These are phyloP conservation scores for Anisodus acutangulus DNA, from an alignment of 257 asterid species.

Conservation along the genomic window DNA sequence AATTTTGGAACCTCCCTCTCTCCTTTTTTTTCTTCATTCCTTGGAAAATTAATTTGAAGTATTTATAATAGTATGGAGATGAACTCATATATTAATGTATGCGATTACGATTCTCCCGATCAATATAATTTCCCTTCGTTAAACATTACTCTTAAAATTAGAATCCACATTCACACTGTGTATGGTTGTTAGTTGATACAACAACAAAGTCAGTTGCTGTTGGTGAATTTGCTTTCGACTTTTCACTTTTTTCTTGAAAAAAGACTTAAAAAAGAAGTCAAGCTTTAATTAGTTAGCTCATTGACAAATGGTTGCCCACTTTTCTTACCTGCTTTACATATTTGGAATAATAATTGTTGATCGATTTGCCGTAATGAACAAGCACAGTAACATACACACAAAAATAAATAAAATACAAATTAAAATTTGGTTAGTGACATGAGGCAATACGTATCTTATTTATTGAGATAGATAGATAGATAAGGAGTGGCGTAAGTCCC, in stretches of 20 bases:
- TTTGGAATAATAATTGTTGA: background rate
- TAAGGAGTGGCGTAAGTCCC: background rate
- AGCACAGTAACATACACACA: background rate
- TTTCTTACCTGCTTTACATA: background rate
- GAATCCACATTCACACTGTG: background rate
- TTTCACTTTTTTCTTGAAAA: background rate
- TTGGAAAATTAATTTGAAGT: too few species aligned
- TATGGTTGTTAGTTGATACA: background rate
- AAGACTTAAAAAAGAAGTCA: background rate
- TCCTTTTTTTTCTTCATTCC: too few species aligned
- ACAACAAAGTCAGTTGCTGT: background rate
- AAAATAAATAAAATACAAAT: background rate
- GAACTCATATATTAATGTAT: too few species aligned
- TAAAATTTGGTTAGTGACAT: slow-evolving; percentile 15
- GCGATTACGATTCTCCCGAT: too few species aligned
- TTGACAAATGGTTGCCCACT: background rate
- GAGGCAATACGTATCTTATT: slow-evolving; percentile 15
- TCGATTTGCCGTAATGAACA: background rate
- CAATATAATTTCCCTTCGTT: too few species aligned
- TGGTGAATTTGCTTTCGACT: background rate
- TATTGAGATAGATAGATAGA: background rate
- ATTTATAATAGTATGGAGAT: too few species aligned
- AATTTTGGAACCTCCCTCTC: too few species aligned
- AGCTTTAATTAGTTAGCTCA: background rate
- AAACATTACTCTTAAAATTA: background rate